Evolutionary conservation across 345 rosid species (phyloP).

Genomic region (Salix arbutifolia): DNA sequence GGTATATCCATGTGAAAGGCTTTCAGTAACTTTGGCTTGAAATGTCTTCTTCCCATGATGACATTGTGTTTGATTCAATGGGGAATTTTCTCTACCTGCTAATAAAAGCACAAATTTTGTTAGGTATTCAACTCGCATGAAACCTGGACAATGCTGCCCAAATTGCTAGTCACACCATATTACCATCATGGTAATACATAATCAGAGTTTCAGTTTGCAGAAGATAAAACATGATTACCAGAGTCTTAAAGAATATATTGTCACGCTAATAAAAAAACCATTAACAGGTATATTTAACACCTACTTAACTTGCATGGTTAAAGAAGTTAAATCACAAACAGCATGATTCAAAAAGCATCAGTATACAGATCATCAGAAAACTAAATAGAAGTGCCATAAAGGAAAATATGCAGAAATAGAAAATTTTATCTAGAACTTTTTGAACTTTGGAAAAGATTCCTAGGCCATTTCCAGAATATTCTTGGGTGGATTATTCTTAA

Average conservation of each 20-base stretch:
- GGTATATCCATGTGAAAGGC: slow-evolving; percentile 64
- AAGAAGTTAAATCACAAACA: not conserved
- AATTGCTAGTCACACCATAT: not conserved
- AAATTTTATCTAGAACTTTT: not conserved
- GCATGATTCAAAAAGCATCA: not conserved
- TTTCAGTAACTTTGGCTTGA: slow-evolving; percentile 77
- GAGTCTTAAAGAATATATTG: too few species aligned
- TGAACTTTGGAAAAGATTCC: not conserved
- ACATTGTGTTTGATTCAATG: slow-evolving; percentile 32
- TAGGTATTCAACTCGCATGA: not conserved
- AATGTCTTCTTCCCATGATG: slow-evolving; percentile 68
- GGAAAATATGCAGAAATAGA: not conserved
- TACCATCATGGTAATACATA: not conserved
- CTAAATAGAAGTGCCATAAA: not conserved
- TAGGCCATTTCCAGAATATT: not conserved
- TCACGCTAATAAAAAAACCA: not conserved
- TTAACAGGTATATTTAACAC: not conserved
- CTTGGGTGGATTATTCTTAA: not conserved
- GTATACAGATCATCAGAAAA: not conserved
- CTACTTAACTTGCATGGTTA: not conserved
- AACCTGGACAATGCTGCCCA: not conserved
- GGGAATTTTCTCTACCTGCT: slow-evolving; percentile 53
- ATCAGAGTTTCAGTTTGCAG: not conserved
- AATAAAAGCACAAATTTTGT: slow-evolving; percentile 7
- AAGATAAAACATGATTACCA: not conserved